These are phyloP conservation scores for Ichthyophthirius multifiliis DNA, from an alignment of 169 alveolate genomes.

Conservation along the genomic window DNA sequence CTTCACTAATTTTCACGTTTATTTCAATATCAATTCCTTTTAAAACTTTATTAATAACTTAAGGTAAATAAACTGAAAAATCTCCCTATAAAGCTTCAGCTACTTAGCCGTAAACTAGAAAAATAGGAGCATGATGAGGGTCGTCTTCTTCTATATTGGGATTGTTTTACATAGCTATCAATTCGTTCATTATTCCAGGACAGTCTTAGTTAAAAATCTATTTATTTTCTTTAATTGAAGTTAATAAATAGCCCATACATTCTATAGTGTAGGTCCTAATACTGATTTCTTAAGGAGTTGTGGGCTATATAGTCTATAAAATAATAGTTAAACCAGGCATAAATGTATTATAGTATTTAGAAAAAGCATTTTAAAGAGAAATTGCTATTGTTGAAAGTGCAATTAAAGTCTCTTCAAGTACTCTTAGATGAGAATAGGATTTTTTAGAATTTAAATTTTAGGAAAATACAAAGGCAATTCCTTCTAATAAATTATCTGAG, in stretches of 20 bases:
- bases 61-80: not conserved
- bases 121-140: not conserved
- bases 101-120: not conserved
- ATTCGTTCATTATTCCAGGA: not conserved
- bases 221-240: not conserved
- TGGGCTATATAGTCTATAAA: not conserved
- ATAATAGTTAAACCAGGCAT: not conserved
- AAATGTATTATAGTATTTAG: not conserved
- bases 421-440: not conserved
- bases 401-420: conserved; percentile 2
- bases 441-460: not conserved
- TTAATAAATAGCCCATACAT: not conserved
- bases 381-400: not conserved
- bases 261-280: not conserved
- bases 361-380: not conserved
- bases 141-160: not conserved
- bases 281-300: not conserved
- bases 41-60: not conserved
- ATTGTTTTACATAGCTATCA: not conserved
- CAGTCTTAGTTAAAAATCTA: not conserved
- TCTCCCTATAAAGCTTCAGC: not conserved
- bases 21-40: too few relatives aligned
- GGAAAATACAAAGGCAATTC: not conserved
- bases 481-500: not conserved
- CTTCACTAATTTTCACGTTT: too few relatives aligned